Conservation (phyloP, 768 basidiomycete genomes). For the Naganishia randhawae region DNA sequence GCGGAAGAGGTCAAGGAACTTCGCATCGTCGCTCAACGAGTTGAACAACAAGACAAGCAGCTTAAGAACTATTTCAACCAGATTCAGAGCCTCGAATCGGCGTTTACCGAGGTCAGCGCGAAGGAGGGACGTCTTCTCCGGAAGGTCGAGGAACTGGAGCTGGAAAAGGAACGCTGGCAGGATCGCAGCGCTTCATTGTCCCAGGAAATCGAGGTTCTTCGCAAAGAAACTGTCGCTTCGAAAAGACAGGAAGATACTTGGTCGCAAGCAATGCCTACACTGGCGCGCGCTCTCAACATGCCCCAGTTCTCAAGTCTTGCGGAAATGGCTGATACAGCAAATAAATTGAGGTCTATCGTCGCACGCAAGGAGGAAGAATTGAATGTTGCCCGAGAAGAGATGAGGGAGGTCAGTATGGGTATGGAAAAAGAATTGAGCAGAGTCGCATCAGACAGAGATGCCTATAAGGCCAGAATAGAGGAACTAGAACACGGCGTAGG, state of each 20-base stretch:
- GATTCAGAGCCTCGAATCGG: neutral
- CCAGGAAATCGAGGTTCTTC: neutral
- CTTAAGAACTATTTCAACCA: neutral
- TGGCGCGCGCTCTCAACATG: constrained; percentile 3
- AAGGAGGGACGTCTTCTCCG: constrained; percentile 2
- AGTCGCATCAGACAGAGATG: constrained; percentile 42
- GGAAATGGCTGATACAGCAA: constrained; percentile 37
- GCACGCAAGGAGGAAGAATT: constrained; percentile 42
- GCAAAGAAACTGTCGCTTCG: neutral
- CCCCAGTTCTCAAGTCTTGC: constrained; percentile 1
- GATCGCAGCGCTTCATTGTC: neutral
- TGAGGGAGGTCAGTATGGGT: constrained; percentile 48
- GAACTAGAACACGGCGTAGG: constrained; percentile 1
- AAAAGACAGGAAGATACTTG: neutral
- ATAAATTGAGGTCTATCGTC: constrained; percentile 37
- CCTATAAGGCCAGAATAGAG: constrained; percentile 39
- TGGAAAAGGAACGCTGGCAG: constrained; percentile 32
- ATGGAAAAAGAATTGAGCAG: constrained; percentile 46
- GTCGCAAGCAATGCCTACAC: neutral
- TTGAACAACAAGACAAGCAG: neutral
- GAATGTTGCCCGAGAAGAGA: constrained; percentile 40
- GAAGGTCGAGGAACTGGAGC: constrained; percentile 16
- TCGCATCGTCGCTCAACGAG: neutral
- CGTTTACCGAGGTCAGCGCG: neutral
- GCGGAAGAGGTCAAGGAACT: constrained; percentile 19